Base-by-base conservation (phyloP, 1,284 basidiomycete genomes). In the Athelia sp. region DNA sequence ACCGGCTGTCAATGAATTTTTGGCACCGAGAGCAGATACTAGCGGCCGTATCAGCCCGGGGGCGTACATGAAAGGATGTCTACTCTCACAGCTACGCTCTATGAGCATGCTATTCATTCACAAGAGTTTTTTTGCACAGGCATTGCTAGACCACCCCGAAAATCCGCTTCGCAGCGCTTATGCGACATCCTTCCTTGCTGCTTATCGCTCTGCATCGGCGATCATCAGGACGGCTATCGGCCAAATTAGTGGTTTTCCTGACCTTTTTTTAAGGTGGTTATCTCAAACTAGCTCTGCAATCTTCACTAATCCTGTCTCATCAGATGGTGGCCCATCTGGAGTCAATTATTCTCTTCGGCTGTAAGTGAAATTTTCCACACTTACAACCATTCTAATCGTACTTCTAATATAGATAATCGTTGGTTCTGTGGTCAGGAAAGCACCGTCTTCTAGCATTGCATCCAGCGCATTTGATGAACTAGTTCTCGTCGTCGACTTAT, bases 361-460 rank as follows among this genome's bases (percentile, higher is more conserved):
- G 32, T 34, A 11, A 34, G 32, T 34, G 32, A 11, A 34, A 11
- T n/a, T n/a, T n/a, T n/a, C n/a, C n/a, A n/a, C n/a, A 35, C n/a
- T n/a, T n/a, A 13, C 11, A 35, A n/a, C n/a, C 11, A 11, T n/a
- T 13, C 32, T 13, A n/a, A n/a, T n/a, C n/a, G n/a, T n/a, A n/a
- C n/a, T n/a, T n/a, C n/a, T n/a, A n/a, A 47, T 8, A 18, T 52
- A 80, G 79, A 70, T 82, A 36, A 78, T 81, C 35, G 78, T 81
- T 3, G 79, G 79, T 15, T 68, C 66, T 26, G 81, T 82, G 36
- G 76, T 76, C 9, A 76, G 75, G 18, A 72, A 76, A 36, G 74
- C 79, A 3, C 79, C 80, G 4, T 71, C 76, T n/a, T 81, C 79
- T 23, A 74, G 70, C 43, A 79, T 82, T 74, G 77, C 78, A 29